Evolutionary conservation across 2,329 filamentous ascomycete species (phyloP).

Genomic region (Dissoconium aciculare): DNA sequence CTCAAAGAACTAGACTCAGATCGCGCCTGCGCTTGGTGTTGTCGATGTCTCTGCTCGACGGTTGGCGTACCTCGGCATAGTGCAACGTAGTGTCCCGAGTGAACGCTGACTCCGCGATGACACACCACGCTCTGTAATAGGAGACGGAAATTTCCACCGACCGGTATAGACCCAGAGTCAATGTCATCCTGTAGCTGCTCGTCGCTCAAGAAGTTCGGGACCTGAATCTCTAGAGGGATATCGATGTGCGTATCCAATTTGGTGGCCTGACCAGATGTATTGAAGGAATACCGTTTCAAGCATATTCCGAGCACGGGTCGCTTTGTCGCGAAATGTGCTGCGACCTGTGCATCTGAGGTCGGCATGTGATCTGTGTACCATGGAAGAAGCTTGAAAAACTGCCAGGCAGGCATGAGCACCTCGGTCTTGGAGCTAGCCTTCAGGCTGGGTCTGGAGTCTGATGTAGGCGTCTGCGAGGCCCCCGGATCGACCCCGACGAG

Average conservation of each 20-base stretch:
- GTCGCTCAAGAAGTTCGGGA: conserved; percentile 82
- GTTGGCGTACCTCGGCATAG: conserved; percentile 58
- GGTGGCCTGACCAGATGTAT: conserved; percentile 50
- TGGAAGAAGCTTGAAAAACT: conserved; percentile 87
- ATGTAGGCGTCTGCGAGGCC: conserved; percentile 26
- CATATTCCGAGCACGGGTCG: conserved; percentile 84
- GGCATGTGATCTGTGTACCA: conserved; percentile 66
- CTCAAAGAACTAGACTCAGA: conserved; percentile 11
- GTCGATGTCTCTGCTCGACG: conserved; percentile 32
- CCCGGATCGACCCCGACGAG: conserved; percentile 20
- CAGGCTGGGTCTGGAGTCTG: conserved; percentile 5
- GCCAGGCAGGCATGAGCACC: conserved; percentile 91
- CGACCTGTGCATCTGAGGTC: conserved; percentile 61
- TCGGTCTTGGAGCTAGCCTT: conserved; percentile 45
- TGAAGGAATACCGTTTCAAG: conserved; percentile 75
- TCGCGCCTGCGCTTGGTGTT: conserved; percentile 28
- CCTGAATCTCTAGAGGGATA: conserved; percentile 67
- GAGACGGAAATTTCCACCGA: conserved; percentile 84
- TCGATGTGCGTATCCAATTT: conserved; percentile 75
- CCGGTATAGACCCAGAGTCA: conserved; percentile 33
- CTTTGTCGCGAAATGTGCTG: conserved; percentile 68
- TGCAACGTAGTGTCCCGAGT: conserved; percentile 83
- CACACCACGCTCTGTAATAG: conserved; percentile 85
- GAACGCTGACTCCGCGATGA: conserved; percentile 69
- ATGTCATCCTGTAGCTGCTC: conserved; percentile 49